Conservation (phyloP, 2,329 filamentous ascomycete species). For the Talaromyces sp. region DNA sequence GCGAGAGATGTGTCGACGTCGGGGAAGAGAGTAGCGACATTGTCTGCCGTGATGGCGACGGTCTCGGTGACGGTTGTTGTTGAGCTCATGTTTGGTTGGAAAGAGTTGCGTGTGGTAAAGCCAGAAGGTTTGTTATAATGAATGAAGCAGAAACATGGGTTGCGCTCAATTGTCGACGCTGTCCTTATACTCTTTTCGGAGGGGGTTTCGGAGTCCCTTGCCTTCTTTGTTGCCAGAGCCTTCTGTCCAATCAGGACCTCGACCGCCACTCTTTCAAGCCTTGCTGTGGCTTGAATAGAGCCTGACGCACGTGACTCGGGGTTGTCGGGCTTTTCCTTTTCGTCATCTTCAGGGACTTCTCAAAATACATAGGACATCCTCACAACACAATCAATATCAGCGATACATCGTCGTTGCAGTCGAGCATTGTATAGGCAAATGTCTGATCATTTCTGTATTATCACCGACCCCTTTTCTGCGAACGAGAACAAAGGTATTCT, state of each 20-base stretch:
- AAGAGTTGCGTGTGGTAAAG: not conserved
- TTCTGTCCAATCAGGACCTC: not conserved
- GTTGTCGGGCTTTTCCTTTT: not conserved
- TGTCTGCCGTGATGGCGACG: constrained; percentile 73
- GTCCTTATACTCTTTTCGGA: not conserved
- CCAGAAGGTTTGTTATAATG: not conserved
- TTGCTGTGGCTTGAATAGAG: not conserved
- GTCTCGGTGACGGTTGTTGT: constrained; percentile 49
- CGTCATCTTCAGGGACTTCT: not conserved
- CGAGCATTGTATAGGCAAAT: not conserved
- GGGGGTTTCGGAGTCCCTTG: not conserved
- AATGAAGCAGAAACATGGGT: not conserved
- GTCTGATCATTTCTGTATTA: not conserved
- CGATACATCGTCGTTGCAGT: not conserved
- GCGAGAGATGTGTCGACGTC: constrained; percentile 64
- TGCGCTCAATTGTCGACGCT: not conserved
- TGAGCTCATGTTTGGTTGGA: constrained; percentile 32
- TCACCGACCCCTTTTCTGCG: not conserved
- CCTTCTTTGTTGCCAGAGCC: not conserved
- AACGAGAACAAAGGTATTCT: not conserved
- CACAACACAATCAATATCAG: no score
- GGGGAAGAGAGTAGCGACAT: constrained; percentile 81
- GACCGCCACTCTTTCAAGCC: not conserved
- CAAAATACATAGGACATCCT: no score
- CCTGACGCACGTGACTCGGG: not conserved